Evolutionary conservation across 352 stramenopile genomes (phyloP).

Genomic region (Globisporangium irregulare): DNA sequence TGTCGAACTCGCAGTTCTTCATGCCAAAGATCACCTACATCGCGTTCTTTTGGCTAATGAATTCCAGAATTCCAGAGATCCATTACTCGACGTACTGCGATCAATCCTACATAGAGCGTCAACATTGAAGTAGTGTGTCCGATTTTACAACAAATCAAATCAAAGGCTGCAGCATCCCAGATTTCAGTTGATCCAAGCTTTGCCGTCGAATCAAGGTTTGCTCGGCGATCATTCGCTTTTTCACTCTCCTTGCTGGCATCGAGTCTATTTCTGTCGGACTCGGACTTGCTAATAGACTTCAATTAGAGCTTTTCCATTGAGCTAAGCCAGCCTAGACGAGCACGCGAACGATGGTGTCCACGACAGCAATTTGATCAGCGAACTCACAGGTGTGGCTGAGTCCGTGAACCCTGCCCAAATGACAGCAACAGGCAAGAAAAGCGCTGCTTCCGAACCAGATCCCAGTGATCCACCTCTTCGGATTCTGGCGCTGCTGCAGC

Average conservation of each 20-base stretch:
- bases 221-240: neutral
- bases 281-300: neutral
- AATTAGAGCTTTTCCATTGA: neutral
- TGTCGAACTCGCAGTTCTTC: constrained; percentile 60
- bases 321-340: neutral
- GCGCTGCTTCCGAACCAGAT: neutral
- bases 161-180: no score
- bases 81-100: no score
- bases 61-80: constrained; percentile 10
- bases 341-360: neutral
- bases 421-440: neutral
- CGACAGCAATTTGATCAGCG: neutral
- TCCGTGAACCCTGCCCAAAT: neutral
- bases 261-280: neutral
- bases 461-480: neutral
- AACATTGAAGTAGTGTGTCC: no score
- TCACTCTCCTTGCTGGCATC: no score
- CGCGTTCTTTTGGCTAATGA: constrained; percentile 45
- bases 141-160: no score
- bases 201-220: neutral
- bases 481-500: constrained; percentile 41
- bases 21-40: constrained; percentile 43
- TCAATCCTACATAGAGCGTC: no score
- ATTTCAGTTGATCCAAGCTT: no score
- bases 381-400: neutral